A percentile compares a stretch with the other conserved stretches of the same genome.
phyloP scores from a whole-genome alignment of 352 stramenopile genomes.

The Aphanomyces euteiches region DNA sequence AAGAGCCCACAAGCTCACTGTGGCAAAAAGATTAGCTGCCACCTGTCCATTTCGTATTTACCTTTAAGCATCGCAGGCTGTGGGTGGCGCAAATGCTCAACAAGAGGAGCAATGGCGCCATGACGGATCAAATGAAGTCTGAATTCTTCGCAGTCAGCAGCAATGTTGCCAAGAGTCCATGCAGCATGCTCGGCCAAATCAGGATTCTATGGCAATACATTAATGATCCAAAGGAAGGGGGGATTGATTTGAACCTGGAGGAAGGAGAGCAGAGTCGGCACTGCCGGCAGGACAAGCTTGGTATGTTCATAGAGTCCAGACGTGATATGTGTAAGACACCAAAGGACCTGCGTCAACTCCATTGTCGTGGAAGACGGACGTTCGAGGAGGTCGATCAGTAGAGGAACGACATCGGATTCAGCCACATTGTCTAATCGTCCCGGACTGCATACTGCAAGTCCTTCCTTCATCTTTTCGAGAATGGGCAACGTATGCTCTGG shows the following conservation, averaged over 20 bases:
- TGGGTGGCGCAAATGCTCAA: conserved; percentile 41
- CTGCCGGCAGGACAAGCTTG: conserved; percentile 69
- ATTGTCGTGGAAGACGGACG: conserved; percentile 28
- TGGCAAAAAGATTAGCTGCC: background rate
- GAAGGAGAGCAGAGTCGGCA: conserved; percentile 69
- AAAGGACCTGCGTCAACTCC: conserved; percentile 42
- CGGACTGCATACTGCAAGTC: conserved; percentile 4
- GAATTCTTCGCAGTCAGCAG: conserved; percentile 78
- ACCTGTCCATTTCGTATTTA: background rate
- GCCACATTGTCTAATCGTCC: conserved; percentile 23
- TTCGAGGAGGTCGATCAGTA: conserved; percentile 26
- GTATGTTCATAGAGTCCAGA: conserved; percentile 82
- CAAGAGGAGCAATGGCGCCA: conserved; percentile 50
- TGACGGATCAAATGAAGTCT: conserved; percentile 71
- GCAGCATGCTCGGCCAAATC: conserved; percentile 69
- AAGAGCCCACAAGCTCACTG: conserved; percentile 63
- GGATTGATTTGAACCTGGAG: conserved; percentile 31
- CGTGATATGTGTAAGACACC: conserved; percentile 81
- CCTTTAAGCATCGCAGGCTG: conserved; percentile 39
- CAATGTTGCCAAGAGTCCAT: conserved; percentile 83
- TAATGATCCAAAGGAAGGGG: no score
- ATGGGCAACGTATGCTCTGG: conserved; percentile 13
- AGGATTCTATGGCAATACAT: conserved; percentile 38
- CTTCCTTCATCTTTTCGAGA: conserved; percentile 17
- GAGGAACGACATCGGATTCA: conserved; percentile 21